Percentiles rank a stretch among this genome's conserved stretches.
phyloP scores from a whole-genome alignment of 257 asterid species.

The Solanum bulbocastanum region DNA sequence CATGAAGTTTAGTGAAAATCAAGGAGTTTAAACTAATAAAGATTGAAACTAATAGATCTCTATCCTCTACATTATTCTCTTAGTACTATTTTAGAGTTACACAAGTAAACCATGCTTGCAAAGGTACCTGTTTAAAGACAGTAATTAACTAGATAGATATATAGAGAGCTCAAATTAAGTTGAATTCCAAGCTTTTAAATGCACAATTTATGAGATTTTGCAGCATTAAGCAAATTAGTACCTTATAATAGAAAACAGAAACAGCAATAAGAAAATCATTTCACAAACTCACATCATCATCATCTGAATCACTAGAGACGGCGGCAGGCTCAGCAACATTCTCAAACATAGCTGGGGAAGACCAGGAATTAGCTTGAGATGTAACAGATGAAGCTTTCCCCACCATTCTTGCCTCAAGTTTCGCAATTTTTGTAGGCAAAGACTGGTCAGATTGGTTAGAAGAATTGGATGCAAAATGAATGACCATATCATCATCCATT shows the following conservation, averaged over 20 bases:
- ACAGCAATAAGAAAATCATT: neutral
- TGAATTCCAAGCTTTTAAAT: neutral
- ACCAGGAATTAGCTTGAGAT: slow-evolving; percentile 34
- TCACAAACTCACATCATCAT: slow-evolving; percentile 61
- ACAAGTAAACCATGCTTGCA: neutral
- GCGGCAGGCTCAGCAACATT: slow-evolving; percentile 35
- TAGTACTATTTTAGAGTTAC: neutral
- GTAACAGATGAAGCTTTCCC: slow-evolving; percentile 59
- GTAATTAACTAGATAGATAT: neutral
- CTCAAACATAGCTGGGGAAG: slow-evolving; percentile 39
- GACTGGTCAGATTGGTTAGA: slow-evolving; percentile 86
- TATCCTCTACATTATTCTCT: neutral
- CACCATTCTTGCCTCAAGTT: slow-evolving; percentile 86
- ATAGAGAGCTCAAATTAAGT: neutral
- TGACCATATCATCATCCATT: slow-evolving; percentile 76
- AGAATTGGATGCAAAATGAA: slow-evolving; percentile 78
- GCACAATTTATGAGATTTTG: neutral
- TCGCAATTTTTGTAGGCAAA: slow-evolving; percentile 59
- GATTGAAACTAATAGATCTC: neutral
- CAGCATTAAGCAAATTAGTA: neutral
- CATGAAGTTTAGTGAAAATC: neutral
- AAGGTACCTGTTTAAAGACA: neutral
- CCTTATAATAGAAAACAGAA: neutral
- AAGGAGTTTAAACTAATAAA: neutral
- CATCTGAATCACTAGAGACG: slow-evolving; percentile 65